Evolutionary conservation across 1,139 yeast genomes (phyloP), one percentile per base, ranked within the genome.

Genomic region (Candida dubliniensis): DNA sequence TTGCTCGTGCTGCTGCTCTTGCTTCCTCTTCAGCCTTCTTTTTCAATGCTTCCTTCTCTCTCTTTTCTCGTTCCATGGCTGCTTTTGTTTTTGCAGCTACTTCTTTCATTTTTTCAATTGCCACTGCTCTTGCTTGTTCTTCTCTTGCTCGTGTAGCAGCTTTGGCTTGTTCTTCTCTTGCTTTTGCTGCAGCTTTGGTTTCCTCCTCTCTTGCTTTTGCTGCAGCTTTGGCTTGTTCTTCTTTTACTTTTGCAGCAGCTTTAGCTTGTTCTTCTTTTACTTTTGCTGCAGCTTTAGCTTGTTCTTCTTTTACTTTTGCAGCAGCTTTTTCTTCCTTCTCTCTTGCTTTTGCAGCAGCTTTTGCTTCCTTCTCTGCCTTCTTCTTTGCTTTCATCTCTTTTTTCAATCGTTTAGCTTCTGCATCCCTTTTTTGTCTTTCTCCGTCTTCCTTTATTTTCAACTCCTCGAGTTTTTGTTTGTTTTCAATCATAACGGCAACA

Each of bases 381-480:
- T 45, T 49, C 44, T 53, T 57, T 37, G 63, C 66, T 41, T 63
- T 61, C 45, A 58, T 57, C 42, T 58, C 56, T 46, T 54, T 53
- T 44, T 56, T 48, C 36, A 54, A 41, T 43, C 50, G 43, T 40
- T 57, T 46, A 18, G 50, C 48, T 41, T 49, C 55, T 34, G 61
- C 61, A 46, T 64, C 62, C 37, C 62, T 66, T 40, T 66, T 56
- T 44, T 61, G 69, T 39, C 66, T 56, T 45, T 69, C 76, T 46
- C 60, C 49, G 48, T 73, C 77, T 50, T 71, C 76, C 47, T 69
- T 66, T 31, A 67, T 45, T 52, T 67, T 69, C 57, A 68, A 48
- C 50, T 71, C 76, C 47, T 72, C 76, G 48, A 72, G 76, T 40
- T 63, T 64, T 50, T 71, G 76, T 52, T 67, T 68, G 51, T 64